phyloP scores from a whole-genome alignment of 176 grass and related monocot species.

The Carex pumila region DNA sequence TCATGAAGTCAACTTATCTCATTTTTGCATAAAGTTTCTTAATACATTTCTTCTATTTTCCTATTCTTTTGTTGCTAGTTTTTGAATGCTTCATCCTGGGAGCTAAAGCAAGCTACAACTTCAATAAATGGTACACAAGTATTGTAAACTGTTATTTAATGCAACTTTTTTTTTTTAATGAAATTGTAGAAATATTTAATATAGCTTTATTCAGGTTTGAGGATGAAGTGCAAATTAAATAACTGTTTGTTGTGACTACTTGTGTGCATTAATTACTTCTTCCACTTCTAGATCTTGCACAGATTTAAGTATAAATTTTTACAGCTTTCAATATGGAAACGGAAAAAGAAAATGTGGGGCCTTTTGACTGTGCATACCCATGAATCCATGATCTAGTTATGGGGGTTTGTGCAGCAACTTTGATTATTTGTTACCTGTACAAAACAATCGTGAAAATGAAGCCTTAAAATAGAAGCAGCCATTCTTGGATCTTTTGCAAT shows the following conservation, averaged over 20 bases:
- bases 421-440: conserved; percentile 51
- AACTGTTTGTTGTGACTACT: not conserved
- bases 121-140: too few relatives aligned
- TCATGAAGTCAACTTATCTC: not conserved
- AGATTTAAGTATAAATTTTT: not conserved
- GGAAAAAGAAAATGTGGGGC: too few relatives aligned
- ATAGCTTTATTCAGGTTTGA: not conserved
- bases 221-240: not conserved
- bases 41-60: not conserved
- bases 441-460: conserved; percentile 76
- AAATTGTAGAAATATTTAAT: too few relatives aligned
- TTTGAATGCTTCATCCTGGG: not conserved
- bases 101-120: too few relatives aligned
- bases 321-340: too few relatives aligned
- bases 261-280: not conserved
- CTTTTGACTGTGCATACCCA: too few relatives aligned
- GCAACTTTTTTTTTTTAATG: too few relatives aligned
- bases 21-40: not conserved
- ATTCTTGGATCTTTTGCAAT: conserved; percentile 49
- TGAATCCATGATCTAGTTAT: not conserved
- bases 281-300: not conserved
- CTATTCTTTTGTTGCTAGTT: not conserved
- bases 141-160: too few relatives aligned
- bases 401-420: not conserved
- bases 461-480: conserved; percentile 62